Evolutionary conservation across 805 yeast species (phyloP).

Genomic region (Metschnikowia hibisci): DNA sequence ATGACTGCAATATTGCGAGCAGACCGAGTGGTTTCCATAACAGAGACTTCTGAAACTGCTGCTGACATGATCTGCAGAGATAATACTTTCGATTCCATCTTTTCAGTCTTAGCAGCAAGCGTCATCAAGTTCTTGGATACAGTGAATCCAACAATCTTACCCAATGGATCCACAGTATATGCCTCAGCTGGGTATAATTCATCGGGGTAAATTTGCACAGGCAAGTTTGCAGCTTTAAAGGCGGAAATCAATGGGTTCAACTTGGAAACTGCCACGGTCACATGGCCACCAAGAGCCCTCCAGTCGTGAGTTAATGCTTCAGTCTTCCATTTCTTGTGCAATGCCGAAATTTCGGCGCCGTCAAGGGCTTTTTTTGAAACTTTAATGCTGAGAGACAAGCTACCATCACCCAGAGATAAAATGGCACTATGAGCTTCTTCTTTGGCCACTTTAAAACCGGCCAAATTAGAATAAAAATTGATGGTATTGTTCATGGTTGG

Average conservation of each 20-base stretch:
- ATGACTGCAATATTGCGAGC: constrained; percentile 60
- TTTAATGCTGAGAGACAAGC: constrained; percentile 21
- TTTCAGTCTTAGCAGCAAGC: constrained; percentile 40
- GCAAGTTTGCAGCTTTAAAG: constrained; percentile 27
- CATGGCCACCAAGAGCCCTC: constrained; percentile 43
- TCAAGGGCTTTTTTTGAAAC: constrained; percentile 16
- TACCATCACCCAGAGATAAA: constrained; percentile 23
- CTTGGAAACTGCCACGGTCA: constrained; percentile 45
- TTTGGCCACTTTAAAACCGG: constrained; percentile 26
- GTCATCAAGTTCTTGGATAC: constrained; percentile 54
- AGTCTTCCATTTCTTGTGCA: constrained; percentile 12
- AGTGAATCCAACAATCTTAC: constrained; percentile 78
- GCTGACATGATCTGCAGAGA: constrained; percentile 10
- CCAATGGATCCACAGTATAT: constrained; percentile 79
- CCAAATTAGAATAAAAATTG: constrained; percentile 52
- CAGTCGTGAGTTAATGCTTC: constrained; percentile 39
- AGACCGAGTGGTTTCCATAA: neutral
- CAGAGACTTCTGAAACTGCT: constrained; percentile 10
- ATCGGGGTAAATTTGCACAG: constrained; percentile 63
- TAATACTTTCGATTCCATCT: constrained; percentile 16
- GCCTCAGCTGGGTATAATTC: constrained; percentile 67
- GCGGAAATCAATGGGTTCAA: constrained; percentile 34
- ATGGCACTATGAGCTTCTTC: constrained; percentile 17
- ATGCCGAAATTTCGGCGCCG: constrained; percentile 17
- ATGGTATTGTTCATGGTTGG: constrained; percentile 44